These are phyloP conservation scores for Aureobasidium sp. DNA, from an alignment of 2,329 filamentous ascomycete species.

Conservation along the genomic window DNA sequence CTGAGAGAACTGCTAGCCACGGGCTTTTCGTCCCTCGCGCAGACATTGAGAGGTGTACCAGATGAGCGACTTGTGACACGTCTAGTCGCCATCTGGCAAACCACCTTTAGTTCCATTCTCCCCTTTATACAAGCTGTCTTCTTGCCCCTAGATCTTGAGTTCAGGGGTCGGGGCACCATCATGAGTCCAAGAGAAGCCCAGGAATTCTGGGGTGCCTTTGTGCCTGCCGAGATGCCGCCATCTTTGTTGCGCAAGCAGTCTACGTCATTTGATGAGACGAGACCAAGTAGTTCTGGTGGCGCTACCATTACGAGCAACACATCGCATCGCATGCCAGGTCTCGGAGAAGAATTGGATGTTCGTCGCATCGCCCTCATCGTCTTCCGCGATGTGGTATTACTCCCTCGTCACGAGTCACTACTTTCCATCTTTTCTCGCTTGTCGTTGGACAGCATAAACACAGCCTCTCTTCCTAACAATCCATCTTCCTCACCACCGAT, in stretches of 20 bases:
- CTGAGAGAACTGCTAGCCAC: constrained; percentile 67
- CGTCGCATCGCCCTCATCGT: constrained; percentile 80
- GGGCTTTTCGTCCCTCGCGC: constrained; percentile 80
- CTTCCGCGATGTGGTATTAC: constrained; percentile 81
- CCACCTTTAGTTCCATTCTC: constrained; percentile 82
- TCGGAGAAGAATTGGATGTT: constrained; percentile 66
- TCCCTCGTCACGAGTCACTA: constrained; percentile 81
- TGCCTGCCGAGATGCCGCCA: constrained; percentile 37
- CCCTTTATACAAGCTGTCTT: constrained; percentile 96
- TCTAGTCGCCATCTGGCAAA: constrained; percentile 88
- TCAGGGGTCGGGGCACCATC: constrained; percentile 73
- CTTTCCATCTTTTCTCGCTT: constrained; percentile 86
- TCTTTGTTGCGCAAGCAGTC: neutral
- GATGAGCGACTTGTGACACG: constrained; percentile 87
- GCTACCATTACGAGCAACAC: constrained; percentile 22
- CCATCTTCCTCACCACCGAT: constrained; percentile 20
- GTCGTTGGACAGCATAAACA: constrained; percentile 65
- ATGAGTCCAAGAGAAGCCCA: constrained; percentile 71
- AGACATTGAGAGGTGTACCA: constrained; percentile 67
- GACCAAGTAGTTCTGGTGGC: constrained; percentile 36
- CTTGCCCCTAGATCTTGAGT: constrained; percentile 85
- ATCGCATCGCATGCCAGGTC: constrained; percentile 31
- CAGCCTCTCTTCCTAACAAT: constrained; percentile 32
- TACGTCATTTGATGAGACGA: constrained; percentile 34
- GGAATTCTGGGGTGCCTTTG: constrained; percentile 76